Conservation (phyloP, 1,139 yeast genomes). For the Casaregolazyma lundiana region DNA sequence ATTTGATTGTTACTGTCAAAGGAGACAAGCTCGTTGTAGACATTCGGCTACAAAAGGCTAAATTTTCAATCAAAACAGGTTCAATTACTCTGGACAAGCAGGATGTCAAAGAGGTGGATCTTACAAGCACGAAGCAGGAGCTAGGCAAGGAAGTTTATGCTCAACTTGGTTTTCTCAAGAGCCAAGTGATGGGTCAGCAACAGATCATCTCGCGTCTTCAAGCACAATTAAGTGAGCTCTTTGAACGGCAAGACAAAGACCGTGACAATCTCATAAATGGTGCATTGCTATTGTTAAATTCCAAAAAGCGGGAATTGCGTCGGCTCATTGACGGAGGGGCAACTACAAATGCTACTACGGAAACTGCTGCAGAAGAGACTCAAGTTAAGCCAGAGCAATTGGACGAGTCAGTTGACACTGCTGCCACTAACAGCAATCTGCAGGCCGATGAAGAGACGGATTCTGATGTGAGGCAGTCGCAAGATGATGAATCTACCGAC, state of each 20-base stretch:
- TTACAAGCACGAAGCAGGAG: neutral
- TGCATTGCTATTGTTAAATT: conserved; percentile 15
- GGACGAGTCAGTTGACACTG: no score
- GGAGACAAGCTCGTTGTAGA: neutral
- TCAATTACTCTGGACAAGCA: neutral
- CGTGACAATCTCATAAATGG: conserved; percentile 15
- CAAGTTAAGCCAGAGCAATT: no score
- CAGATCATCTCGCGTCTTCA: conserved; percentile 8
- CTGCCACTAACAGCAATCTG: no score
- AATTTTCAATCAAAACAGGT: conserved; percentile 1
- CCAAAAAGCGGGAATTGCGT: conserved; percentile 17
- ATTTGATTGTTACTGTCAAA: neutral
- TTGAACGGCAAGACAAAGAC: conserved; percentile 13
- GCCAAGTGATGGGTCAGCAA: neutral
- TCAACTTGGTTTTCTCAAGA: neutral
- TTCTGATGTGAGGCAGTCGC: no score
- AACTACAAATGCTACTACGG: neutral
- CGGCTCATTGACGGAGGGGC: conserved; percentile 11
- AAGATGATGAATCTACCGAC: no score
- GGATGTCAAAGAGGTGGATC: neutral
- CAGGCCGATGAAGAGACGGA: no score
- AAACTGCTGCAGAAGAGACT: no score
- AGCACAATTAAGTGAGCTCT: conserved; percentile 15
- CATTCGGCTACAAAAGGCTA: neutral
- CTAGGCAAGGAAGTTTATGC: neutral